These are phyloP conservation scores for Coemansia furcata DNA, from an alignment of 192 early-diverging fungal genomes.

Conservation along the genomic window DNA sequence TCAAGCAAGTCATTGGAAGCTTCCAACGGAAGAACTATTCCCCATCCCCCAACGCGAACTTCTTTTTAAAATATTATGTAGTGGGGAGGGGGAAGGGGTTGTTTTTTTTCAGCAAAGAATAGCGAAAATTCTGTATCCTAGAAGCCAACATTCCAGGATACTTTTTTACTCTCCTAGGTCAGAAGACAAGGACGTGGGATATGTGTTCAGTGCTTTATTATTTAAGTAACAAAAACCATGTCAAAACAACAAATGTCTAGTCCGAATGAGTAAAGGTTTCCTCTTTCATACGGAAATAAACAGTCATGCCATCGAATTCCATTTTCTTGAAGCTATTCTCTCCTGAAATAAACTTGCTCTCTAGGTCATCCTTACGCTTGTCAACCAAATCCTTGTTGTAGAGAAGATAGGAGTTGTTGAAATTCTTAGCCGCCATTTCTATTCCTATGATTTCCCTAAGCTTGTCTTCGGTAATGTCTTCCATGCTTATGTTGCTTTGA, in stretches of 20 bases:
- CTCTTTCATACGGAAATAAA: too few species aligned
- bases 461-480: background rate
- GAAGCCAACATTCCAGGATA: too few species aligned
- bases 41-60: background rate
- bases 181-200: too few species aligned
- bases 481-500: background rate
- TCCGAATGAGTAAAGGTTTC: background rate
- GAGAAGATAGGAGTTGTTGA: background rate
- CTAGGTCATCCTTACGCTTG: background rate
- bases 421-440: background rate
- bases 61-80: background rate
- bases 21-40: background rate
- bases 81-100: too few species aligned
- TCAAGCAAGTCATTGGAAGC: background rate
- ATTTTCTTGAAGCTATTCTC: background rate
- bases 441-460: background rate
- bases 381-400: background rate
- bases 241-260: background rate
- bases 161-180: too few species aligned
- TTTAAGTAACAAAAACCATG: background rate
- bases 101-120: too few species aligned
- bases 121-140: too few species aligned
- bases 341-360: background rate
- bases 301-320: background rate
- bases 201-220: too few species aligned